Conservation (phyloP, 768 basidiomycete species). For the Lactarius sp. region DNA sequence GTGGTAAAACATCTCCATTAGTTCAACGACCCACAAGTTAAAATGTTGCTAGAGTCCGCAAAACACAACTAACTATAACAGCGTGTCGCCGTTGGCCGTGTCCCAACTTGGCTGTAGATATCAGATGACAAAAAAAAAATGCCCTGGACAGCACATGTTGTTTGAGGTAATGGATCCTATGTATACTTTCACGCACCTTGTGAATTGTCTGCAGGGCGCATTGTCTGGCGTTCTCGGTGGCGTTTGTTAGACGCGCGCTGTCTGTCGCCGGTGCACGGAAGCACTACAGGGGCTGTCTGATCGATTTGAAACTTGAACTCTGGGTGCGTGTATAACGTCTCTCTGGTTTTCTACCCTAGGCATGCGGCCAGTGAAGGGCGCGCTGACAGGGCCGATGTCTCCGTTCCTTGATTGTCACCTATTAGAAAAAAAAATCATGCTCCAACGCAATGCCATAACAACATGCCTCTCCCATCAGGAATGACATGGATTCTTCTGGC, state of each 20-base stretch:
- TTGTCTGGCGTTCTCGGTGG: background rate
- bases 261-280: background rate
- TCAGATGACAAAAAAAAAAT: constrained; percentile 5
- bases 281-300: background rate
- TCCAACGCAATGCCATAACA: background rate
- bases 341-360: background rate
- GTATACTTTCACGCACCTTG: background rate
- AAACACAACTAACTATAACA: background rate
- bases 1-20: too few species aligned
- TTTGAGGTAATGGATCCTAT: constrained; percentile 7
- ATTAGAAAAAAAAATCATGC: background rate
- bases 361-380: background rate
- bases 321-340: background rate
- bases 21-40: background rate
- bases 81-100: background rate
- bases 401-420: background rate
- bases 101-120: background rate
- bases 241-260: background rate
- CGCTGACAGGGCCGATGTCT: background rate
- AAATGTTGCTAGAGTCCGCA: background rate
- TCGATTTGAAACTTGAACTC: background rate
- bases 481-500: background rate
- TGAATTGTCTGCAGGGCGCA: background rate
- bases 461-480: background rate
- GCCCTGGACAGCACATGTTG: constrained; percentile 4